Conservation (phyloP, 1,139 yeast species). For the Lodderomyces orthopsilosis region DNA sequence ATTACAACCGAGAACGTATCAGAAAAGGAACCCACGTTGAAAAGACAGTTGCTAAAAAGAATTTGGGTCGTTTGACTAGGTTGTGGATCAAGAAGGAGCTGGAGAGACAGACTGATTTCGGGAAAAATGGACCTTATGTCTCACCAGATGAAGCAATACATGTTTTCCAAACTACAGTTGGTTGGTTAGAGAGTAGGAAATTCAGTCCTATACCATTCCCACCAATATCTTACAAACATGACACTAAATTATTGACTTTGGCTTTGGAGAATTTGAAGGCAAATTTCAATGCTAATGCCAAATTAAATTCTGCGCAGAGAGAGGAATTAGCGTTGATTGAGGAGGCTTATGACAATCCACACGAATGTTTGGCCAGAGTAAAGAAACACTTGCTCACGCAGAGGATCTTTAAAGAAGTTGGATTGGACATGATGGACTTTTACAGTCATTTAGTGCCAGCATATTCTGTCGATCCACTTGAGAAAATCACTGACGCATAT, state of each 20-base stretch:
- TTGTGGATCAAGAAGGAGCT: constrained; percentile 93
- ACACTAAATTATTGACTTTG: constrained; percentile 80
- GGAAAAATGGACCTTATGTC: constrained; percentile 84
- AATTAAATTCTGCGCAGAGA: constrained; percentile 82
- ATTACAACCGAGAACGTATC: constrained; percentile 85
- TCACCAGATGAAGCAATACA: constrained; percentile 87
- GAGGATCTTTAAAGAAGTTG: constrained; percentile 87
- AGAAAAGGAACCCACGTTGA: constrained; percentile 88
- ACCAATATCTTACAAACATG: constrained; percentile 88
- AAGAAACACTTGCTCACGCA: constrained; percentile 84
- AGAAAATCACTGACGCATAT: constrained; percentile 94
- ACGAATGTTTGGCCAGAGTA: constrained; percentile 81
- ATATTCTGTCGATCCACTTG: constrained; percentile 84
- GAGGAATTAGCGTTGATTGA: constrained; percentile 93
- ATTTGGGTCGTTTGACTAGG: constrained; percentile 85
- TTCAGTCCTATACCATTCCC: constrained; percentile 93
- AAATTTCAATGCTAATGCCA: constrained; percentile 74
- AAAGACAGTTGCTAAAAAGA: constrained; percentile 90
- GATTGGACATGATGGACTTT: constrained; percentile 88
- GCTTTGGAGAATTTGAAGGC: constrained; percentile 90
- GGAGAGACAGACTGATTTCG: constrained; percentile 76
- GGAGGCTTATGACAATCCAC: constrained; percentile 96
- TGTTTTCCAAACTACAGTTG: constrained; percentile 81
- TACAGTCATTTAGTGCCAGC: constrained; percentile 84
- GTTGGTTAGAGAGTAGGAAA: constrained; percentile 86